Conservation (phyloP, 176 grass and related monocot species). For the Elaeis guineensis region DNA sequence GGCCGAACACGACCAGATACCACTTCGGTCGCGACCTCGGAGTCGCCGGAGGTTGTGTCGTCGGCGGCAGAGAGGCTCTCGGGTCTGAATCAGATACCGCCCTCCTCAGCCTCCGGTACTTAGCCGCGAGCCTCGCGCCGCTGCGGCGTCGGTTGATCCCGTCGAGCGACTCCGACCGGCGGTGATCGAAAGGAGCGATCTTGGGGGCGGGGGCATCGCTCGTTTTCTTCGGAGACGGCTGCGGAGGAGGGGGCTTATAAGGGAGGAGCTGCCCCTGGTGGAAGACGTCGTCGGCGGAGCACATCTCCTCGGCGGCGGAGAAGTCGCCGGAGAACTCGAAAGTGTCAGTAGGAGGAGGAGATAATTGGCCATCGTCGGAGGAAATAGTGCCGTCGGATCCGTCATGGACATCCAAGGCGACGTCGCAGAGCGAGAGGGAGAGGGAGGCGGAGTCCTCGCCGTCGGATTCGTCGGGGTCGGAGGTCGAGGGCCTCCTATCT, state of each 20-base stretch:
- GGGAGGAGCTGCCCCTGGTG: conserved; percentile 3
- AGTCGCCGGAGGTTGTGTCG: background rate
- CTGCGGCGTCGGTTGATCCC: background rate
- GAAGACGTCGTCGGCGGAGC: conserved; percentile 14
- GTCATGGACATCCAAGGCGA: background rate
- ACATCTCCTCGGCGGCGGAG: background rate
- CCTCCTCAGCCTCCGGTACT: background rate
- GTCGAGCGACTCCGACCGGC: background rate
- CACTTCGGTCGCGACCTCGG: background rate
- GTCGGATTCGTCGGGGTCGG: too few species aligned
- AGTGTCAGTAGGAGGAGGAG: background rate
- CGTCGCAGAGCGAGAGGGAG: conserved; percentile 7
- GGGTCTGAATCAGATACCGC: background rate
- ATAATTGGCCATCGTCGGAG: background rate
- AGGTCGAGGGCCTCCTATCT: too few species aligned
- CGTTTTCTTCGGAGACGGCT: too few species aligned
- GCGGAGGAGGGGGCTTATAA: background rate
- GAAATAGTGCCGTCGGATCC: background rate
- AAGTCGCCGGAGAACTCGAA: background rate
- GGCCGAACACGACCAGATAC: conserved; percentile 6
- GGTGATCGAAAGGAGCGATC: background rate
- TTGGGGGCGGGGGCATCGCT: background rate
- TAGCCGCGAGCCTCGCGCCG: too few species aligned
- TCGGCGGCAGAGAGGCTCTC: background rate
- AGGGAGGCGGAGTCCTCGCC: too few species aligned